Base-by-base conservation (phyloP, 768 basidiomycete species). In the Hypholoma fasciculare region DNA sequence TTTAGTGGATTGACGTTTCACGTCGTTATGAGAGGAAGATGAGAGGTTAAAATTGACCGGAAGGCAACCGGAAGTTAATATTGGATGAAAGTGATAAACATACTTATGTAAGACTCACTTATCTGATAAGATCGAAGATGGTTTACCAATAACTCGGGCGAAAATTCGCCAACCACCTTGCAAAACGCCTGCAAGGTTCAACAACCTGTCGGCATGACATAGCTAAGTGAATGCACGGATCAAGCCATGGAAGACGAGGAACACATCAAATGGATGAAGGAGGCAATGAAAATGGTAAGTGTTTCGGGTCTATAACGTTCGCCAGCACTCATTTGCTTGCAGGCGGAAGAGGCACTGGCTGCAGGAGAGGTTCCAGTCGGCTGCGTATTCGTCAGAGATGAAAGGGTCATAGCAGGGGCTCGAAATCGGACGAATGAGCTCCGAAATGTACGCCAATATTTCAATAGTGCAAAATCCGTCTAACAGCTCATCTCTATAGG, bases 341-440 rank as follows among this genome's bases (percentile, higher is more conserved):
- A 66, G 91, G 92, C 92, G 49, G 84, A 90, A 64, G 93, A 98
- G 71, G 97, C 97, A 4, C 75, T 98, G 26, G 77, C 79, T 30
- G 86, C 88, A 1, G 80, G 84, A 20, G 97, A 99, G 74, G 97
- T 98, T 4, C 97, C 97, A 1, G 96, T 99, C 0, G 97, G 97
- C 19, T 98, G 97, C 64, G 85, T 99, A 7, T 97, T 98, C 64
- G 92, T 98, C 8, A 83, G 92, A 60, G 81, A 88, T 53, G 83
- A 79, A n/a, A 68, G 65, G 30, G 79, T 92, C 58, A 91, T 99
- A 59, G 95, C 96, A 1, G 79, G 80, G 65, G 96, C 94, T 1
- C 78, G 97, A 49, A 99, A 99, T 69, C 79, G 94, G 56, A 99
- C 97, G 2, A 99, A 98, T 69, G 88, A 98, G 71, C 84, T 96